Base-by-base conservation (phyloP, 345 rosid genomes). In the Melastoma malabathricum region DNA sequence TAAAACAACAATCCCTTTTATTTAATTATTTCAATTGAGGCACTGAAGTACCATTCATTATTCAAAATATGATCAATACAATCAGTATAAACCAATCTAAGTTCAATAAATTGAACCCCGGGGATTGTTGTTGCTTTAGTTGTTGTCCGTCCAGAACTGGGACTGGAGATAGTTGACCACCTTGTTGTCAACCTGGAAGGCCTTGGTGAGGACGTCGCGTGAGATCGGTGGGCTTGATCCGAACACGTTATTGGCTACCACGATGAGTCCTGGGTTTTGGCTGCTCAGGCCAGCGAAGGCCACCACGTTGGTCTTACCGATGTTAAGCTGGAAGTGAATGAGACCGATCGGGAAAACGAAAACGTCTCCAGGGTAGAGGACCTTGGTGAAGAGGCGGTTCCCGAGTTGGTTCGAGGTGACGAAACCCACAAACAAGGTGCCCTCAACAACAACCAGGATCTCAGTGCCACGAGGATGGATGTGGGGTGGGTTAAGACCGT, bases 301-400 rank as follows among this genome's bases (percentile, higher is more conserved):
- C 38, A 62, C 45, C 0, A 60, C 66, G 0, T 44, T 48, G 1
- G 54, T 62, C 12, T 62, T 48, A 19, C 66, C 66, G 3, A 62
- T 17, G 20, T 62, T 62, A 19, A 62, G 23, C 53, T 62, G 66
- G 50, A 62, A 62, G 55, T 62, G 66, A 15, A 62, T 55, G 41
- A 62, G 44, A n/a, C 66, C 66, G 4, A 54, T 47, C 1, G 66
- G 66, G 44, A 62, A 62, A 17, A 62, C 66, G 45, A 62, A 55
- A 7, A 55, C 66, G 16, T 62, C 66, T 0, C 66, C 66, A 5
- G 22, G 22, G 17, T 55, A 44, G 10, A 62, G 46, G 38, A 54
- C 59, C 51, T 62, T 62, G 55, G 66, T 44, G 44, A 62, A 55
- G 44, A 62, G 55, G 17, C 51, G 50, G 55, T 62, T 62, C 25